Percentiles rank a stretch among this genome's conserved stretches.
Conservation (phyloP, 202 grass and related monocot species). For the Musa balbisiana region DNA sequence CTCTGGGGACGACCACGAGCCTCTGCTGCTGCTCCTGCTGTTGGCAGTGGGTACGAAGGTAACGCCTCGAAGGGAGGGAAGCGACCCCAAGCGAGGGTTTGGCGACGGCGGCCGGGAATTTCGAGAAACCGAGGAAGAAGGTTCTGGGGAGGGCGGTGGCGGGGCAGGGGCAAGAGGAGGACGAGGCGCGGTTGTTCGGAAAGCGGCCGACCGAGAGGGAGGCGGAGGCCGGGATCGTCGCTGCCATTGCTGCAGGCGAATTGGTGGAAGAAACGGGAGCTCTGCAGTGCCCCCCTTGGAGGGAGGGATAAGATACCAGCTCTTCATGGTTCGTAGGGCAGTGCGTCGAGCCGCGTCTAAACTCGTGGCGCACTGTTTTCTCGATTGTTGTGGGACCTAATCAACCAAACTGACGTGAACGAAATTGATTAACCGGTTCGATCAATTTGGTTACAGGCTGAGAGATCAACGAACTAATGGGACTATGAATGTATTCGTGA, state of each 20-base stretch:
- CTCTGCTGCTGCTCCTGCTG: conserved; percentile 46
- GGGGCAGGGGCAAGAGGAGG: conserved; percentile 3
- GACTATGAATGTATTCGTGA: too few species aligned
- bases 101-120: not conserved
- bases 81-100: conserved; percentile 16
- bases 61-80: conserved; percentile 33
- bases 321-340: not conserved
- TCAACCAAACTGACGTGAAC: too few species aligned
- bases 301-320: conserved; percentile 5
- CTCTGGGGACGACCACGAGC: conserved; percentile 46
- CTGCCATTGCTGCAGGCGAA: conserved; percentile 12
- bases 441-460: too few species aligned
- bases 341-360: not conserved
- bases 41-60: conserved; percentile 34
- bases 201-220: conserved; percentile 30
- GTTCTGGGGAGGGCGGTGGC: not conserved
- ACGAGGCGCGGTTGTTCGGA: conserved; percentile 1
- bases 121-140: conserved; percentile 9
- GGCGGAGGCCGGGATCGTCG: conserved; percentile 26
- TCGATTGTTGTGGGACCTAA: too few species aligned
- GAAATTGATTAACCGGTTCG: too few species aligned
- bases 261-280: not conserved
- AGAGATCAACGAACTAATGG: too few species aligned
- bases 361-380: not conserved
- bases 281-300: not conserved